These are phyloP conservation scores for Microcera coccophila DNA, from an alignment of 2,329 filamentous ascomycete genomes.

Conservation along the genomic window DNA sequence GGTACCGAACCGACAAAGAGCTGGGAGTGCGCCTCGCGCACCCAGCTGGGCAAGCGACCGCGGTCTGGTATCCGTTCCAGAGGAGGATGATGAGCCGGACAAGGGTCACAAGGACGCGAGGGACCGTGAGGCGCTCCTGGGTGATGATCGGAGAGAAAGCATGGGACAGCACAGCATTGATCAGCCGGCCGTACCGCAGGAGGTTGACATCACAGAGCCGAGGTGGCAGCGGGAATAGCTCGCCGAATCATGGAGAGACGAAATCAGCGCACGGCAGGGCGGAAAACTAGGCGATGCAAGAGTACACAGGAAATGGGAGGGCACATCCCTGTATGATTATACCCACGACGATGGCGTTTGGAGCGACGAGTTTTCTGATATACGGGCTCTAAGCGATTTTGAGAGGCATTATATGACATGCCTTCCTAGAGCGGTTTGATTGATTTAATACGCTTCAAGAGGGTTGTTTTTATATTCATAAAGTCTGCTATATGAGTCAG, in stretches of 20 bases:
- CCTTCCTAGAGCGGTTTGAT: background rate
- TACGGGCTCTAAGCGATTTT: background rate
- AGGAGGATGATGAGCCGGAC: slow-evolving; percentile 33
- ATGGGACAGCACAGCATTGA: slow-evolving; percentile 17
- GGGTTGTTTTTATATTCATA: too few species aligned
- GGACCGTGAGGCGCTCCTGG: slow-evolving; percentile 30
- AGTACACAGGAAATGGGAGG: slow-evolving; percentile 5
- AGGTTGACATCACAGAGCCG: slow-evolving; percentile 26
- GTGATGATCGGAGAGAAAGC: slow-evolving; percentile 19
- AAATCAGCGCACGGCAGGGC: too few species aligned
- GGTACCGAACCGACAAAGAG: slow-evolving; percentile 21
- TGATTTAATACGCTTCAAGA: too few species aligned
- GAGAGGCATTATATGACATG: background rate
- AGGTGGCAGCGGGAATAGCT: too few species aligned
- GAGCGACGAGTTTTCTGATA: slow-evolving; percentile 8
- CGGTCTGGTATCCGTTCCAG: slow-evolving; percentile 37
- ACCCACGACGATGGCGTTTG: slow-evolving; percentile 25
- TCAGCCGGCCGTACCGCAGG: slow-evolving; percentile 19
- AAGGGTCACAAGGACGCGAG: slow-evolving; percentile 18
- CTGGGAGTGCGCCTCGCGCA: slow-evolving; percentile 26
- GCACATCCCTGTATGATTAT: slow-evolving; percentile 21
- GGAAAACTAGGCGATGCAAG: slow-evolving; percentile 3
- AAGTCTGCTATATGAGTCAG: too few species aligned
- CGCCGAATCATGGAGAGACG: too few species aligned
- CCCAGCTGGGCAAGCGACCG: slow-evolving; percentile 37